phyloP scores from a whole-genome alignment of 805 yeast genomes.

The Saturnispora kantuleensis region DNA sequence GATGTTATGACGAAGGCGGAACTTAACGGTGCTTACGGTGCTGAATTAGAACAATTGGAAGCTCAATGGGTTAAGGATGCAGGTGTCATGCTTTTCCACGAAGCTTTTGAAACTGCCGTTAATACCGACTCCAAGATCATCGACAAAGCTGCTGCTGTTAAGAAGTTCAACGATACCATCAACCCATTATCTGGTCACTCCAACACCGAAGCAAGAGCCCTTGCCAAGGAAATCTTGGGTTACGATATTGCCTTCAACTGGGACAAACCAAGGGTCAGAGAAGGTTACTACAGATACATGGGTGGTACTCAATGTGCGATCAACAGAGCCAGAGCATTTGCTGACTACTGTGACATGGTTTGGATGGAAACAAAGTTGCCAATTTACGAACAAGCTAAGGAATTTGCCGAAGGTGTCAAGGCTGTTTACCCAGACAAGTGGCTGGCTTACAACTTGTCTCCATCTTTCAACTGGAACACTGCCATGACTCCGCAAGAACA shows the following conservation, averaged over 20 bases:
- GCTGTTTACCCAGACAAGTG: constrained; percentile 78
- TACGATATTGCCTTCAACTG: constrained; percentile 83
- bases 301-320: constrained; percentile 98
- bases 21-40: constrained; percentile 59
- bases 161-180: constrained; percentile 56
- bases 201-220: constrained; percentile 64
- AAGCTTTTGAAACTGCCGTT: constrained; percentile 83
- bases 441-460: constrained; percentile 94
- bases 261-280: constrained; percentile 92
- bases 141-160: constrained; percentile 54
- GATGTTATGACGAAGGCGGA: constrained; percentile 79
- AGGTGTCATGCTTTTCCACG: constrained; percentile 78
- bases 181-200: constrained; percentile 71
- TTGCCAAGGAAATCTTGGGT: constrained; percentile 71
- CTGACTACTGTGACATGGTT: constrained; percentile 89
- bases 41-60: constrained; percentile 62
- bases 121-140: constrained; percentile 40
- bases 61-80: constrained; percentile 75
- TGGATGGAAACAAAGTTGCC: constrained; percentile 99
- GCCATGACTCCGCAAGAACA: constrained; percentile 86
- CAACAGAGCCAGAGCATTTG: constrained; percentile 90
- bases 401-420: constrained; percentile 87
- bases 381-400: constrained; percentile 86
- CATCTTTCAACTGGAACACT: constrained; percentile 95
- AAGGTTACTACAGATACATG: constrained; percentile 90